phyloP scores from a whole-genome alignment of 2,329 filamentous ascomycete species.

The Microthyrium microscopicum region DNA sequence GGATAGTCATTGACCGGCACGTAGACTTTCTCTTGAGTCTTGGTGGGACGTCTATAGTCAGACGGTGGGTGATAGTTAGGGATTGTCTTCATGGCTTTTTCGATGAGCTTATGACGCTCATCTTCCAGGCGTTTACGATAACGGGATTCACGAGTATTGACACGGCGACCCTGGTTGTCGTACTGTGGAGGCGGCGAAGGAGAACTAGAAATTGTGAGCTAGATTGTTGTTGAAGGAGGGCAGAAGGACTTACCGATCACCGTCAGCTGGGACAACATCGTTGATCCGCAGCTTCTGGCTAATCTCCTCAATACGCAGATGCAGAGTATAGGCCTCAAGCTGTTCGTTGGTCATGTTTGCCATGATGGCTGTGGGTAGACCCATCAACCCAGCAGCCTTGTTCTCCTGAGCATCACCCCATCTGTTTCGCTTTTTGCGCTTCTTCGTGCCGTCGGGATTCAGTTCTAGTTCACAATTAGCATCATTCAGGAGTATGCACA shows the following conservation, averaged over 20 bases:
- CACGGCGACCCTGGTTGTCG: constrained; percentile 97
- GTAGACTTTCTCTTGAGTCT: constrained; percentile 99
- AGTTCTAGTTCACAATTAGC: constrained; percentile 15
- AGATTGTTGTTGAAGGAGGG: constrained; percentile 7
- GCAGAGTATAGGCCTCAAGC: constrained; percentile 89
- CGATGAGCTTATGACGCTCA: constrained; percentile 94
- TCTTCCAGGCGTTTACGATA: constrained; percentile 97
- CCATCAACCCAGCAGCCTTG: constrained; percentile 96
- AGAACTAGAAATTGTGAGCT: constrained; percentile 42
- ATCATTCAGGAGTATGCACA: not conserved
- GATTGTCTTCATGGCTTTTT: constrained; percentile 98
- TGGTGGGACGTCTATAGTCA: constrained; percentile 96
- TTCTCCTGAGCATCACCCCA: constrained; percentile 97
- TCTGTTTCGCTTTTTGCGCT: constrained; percentile 94
- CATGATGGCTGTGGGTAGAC: constrained; percentile 86
- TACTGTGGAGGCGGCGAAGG: constrained; percentile 93
- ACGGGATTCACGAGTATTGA: constrained; percentile 96
- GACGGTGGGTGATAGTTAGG: constrained; percentile 98
- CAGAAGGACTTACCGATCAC: constrained; percentile 57
- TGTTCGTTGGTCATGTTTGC: constrained; percentile 98
- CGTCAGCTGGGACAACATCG: constrained; percentile 93
- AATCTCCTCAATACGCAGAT: constrained; percentile 96
- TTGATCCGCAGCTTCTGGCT: constrained; percentile 98
- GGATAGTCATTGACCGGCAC: constrained; percentile 99
- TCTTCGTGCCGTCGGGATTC: constrained; percentile 56